Evolutionary conservation across 2,329 filamentous ascomycete genomes (phyloP), one percentile per base, ranked within the genome.

Genomic region (Clathrospora elynae): DNA sequence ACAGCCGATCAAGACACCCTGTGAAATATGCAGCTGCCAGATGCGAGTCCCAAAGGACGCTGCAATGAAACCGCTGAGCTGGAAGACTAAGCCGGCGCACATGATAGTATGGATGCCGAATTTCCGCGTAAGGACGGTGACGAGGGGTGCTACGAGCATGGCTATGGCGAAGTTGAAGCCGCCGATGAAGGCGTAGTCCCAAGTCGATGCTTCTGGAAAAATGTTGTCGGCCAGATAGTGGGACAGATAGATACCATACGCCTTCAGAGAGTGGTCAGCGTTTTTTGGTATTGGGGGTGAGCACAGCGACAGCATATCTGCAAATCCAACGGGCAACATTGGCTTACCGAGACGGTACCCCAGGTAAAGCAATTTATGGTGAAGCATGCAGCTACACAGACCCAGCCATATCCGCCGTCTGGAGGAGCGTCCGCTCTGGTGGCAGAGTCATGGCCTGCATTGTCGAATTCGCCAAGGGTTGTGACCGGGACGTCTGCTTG

Each of bases 221-320:
- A 59, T 58, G 6, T 64, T 37, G 24, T 65, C 51, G 5, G 58
- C 44, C 10, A 75, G 59, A 42, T 73, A 77, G 36, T 74, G 66
- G 5, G 68, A 64, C 0, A 76, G 64, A 41, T 74, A 76, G 10
- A 77, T 68, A 24, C 72, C 72, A 42, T 73, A 76, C 13, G 55
- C 53, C 55, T 52, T 24, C n/a, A n/a, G n/a, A n/a, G n/a, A n/a
- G n/a, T n/a, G 6, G 12, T 9, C 26, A 14, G 22, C 14, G 11
- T 32, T 28, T 9, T n/a, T n/a, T n/a, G n/a, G n/a, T n/a, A n/a
- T n/a, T n/a, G n/a, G n/a, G n/a, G n/a, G n/a, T n/a, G n/a, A n/a
- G n/a, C n/a, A n/a, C n/a, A n/a, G n/a, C n/a, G n/a, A n/a, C n/a
- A n/a, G n/a, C n/a, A n/a, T n/a, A n/a, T n/a, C n/a, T n/a, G n/a